Conservation (phyloP, 2,329 filamentous ascomycete species). For the Aspergillus sp. region DNA sequence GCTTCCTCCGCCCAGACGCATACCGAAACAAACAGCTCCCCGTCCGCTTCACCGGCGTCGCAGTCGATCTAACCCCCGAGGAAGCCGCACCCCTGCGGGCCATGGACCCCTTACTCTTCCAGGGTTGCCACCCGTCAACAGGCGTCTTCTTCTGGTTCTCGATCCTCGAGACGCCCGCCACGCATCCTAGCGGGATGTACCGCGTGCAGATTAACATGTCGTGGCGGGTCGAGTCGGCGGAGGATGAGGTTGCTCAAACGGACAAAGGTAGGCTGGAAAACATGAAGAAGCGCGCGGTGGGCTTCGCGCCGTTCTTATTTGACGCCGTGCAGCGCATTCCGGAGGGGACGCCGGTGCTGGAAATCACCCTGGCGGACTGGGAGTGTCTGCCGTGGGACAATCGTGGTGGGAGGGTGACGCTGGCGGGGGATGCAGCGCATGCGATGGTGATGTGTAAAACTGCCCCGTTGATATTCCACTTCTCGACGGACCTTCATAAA, state of each 20-base stretch:
- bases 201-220: slow-evolving; percentile 54
- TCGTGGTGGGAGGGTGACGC: slow-evolving; percentile 31
- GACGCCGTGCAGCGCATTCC: slow-evolving; percentile 31
- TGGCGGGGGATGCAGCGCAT: slow-evolving; percentile 40
- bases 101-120: slow-evolving; percentile 46
- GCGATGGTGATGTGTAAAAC: slow-evolving; percentile 39
- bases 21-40: slow-evolving; percentile 26
- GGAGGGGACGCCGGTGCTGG: slow-evolving; percentile 29
- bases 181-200: slow-evolving; percentile 45
- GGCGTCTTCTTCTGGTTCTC: slow-evolving; percentile 35
- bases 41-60: slow-evolving; percentile 30
- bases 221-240: slow-evolving; percentile 45
- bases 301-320: slow-evolving; percentile 30
- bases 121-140: slow-evolving; percentile 27
- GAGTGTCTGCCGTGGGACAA: slow-evolving; percentile 37
- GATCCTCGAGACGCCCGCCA: slow-evolving; percentile 50
- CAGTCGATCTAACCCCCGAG: slow-evolving; percentile 50
- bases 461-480: background rate
- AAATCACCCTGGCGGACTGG: slow-evolving; percentile 36
- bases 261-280: slow-evolving; percentile 40
- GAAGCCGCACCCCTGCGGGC: slow-evolving; percentile 63
- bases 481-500: background rate
- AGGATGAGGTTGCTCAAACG: slow-evolving; percentile 40
- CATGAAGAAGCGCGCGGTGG: slow-evolving; percentile 43
- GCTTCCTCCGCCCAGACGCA: slow-evolving; percentile 27